Evolutionary conservation across 345 rosid genomes (phyloP).

Genomic region (Lumnitzera racemosa): DNA sequence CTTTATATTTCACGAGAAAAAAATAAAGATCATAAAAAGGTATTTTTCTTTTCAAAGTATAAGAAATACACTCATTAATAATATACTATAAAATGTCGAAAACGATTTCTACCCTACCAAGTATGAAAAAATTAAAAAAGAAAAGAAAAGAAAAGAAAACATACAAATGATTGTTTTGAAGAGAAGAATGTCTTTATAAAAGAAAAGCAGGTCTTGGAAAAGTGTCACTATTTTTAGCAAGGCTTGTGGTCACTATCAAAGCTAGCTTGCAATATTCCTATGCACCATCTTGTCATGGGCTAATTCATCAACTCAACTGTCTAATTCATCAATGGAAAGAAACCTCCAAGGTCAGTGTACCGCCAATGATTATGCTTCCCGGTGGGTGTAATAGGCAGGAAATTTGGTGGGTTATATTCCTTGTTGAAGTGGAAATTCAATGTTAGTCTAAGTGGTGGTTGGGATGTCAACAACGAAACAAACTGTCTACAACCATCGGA

Average conservation of each 20-base stretch:
- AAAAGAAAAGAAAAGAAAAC: too few species aligned
- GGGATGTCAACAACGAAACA: not conserved
- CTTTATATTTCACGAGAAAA: too few species aligned
- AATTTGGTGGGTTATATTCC: not conserved
- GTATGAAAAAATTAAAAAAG: too few species aligned
- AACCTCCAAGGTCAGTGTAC: not conserved
- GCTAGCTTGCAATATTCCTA: constrained; percentile 10
- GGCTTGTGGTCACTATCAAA: constrained; percentile 5
- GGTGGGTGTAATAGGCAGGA: not conserved
- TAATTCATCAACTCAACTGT: not conserved
- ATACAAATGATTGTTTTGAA: not conserved
- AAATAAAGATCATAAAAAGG: too few species aligned
- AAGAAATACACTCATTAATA: too few species aligned
- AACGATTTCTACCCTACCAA: too few species aligned
- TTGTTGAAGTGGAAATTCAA: not conserved
- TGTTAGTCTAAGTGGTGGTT: not conserved
- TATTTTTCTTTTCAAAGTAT: too few species aligned
- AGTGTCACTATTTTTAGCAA: not conserved
- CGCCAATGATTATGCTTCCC: not conserved
- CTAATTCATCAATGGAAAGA: not conserved
- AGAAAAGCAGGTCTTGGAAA: too few species aligned
- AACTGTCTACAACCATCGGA: not conserved
- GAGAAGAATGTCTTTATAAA: too few species aligned
- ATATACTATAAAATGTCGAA: too few species aligned
- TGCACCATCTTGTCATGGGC: not conserved